These are phyloP conservation scores for Aspergillus heteromorphus DNA, from an alignment of 495 filamentous ascomycete species.

Conservation along the genomic window DNA sequence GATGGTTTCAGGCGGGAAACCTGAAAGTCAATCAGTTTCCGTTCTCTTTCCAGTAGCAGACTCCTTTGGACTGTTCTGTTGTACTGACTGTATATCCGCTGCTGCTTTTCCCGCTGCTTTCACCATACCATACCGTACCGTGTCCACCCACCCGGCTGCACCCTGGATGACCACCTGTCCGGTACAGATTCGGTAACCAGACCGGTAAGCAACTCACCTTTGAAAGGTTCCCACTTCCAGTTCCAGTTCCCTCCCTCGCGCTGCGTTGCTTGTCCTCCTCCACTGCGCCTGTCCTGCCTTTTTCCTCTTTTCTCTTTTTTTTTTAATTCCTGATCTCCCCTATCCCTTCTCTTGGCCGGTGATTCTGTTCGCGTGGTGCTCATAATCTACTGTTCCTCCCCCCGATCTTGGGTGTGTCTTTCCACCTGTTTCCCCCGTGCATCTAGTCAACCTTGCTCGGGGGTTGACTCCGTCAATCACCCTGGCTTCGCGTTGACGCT, in stretches of 20 bases:
- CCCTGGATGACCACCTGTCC: background rate
- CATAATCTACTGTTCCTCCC: background rate
- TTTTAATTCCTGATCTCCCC: slow-evolving; percentile 3
- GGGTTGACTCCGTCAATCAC: slow-evolving; percentile 32
- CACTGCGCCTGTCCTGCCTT: background rate
- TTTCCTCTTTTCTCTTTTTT: background rate
- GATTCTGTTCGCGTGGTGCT: background rate
- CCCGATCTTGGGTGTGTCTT: background rate
- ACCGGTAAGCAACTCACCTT: background rate
- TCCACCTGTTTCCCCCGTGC: background rate
- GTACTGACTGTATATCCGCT: background rate
- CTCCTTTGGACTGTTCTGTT: no score
- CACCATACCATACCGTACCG: background rate
- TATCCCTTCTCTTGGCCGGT: slow-evolving; percentile 10
- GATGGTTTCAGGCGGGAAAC: background rate
- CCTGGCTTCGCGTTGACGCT: slow-evolving; percentile 32
- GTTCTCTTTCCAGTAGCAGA: no score
- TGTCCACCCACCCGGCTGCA: background rate
- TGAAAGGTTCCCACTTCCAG: background rate
- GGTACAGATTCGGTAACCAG: background rate
- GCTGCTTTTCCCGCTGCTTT: background rate
- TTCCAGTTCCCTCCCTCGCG: slow-evolving; percentile 5
- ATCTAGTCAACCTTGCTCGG: slow-evolving; percentile 22
- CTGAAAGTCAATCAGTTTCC: background rate
- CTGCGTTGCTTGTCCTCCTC: background rate